Base-by-base conservation (phyloP, 331 rosid genomes). In the Pyrus hybrid region DNA sequence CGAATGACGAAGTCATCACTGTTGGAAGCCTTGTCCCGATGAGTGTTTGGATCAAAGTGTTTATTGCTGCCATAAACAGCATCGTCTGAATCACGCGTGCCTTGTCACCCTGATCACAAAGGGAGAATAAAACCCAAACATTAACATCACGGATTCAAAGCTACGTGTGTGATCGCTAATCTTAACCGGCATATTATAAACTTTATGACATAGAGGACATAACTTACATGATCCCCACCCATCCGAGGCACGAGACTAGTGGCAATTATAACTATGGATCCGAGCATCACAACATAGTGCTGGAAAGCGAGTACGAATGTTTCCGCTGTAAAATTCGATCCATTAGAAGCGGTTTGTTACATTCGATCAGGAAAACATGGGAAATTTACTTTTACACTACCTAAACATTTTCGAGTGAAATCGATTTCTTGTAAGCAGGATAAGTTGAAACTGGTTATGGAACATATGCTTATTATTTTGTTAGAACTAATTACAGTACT, bases 281-380 rank as follows among this genome's bases (percentile, higher is more conserved):
- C 99, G 53, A 95, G 99, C 97, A 92, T 91, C 81, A 95, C 99
- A 71, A 95, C 83, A 82, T 95, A 90, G 81, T 95, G 99, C 83
- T 95, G 99, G 73, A 95, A 95, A 37, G 85, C 99, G 82, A 95
- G 84, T 47, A 86, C 47, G 67, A 82, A 45, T 11, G 97, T 85
- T 75, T 85, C 93, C 11, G 87, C 99, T 95, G 97, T 73, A 64
- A 84, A 67, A 78, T 64, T 41, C 35, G 68, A 65, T 23, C 21
- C 65, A 66, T 33, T 76, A 32, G 49, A 78, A 57, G 49, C 11
- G 62, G 67, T 74, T 32, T 68, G 70, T 45, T 22, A 25, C 54
- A 68, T 67, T 47, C 0, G 22, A 28, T 16, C 16, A 63, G 13
- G 66, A 61, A 5, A 26, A 26, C 67, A 3, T 13, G 64, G 30